These are phyloP conservation scores for Trametes sp. DNA, from an alignment of 1,284 basidiomycete species.

Conservation along the genomic window DNA sequence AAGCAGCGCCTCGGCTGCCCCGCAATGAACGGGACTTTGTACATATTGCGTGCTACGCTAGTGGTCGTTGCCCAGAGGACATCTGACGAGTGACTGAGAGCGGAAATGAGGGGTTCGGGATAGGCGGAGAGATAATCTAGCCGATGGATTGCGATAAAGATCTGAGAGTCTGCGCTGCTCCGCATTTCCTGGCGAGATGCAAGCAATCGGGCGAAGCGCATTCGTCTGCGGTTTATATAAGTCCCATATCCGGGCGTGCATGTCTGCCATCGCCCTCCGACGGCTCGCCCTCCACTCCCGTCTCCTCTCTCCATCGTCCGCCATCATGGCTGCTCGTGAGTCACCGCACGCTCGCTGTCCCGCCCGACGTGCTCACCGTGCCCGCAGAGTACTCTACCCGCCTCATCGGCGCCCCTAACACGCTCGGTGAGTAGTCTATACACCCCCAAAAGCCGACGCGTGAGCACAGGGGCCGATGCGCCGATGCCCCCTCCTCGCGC, in stretches of 20 bases:
- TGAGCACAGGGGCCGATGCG: slow-evolving; percentile 8
- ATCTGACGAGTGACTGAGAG: not conserved
- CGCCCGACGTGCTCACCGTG: slow-evolving; percentile 24
- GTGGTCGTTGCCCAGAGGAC: not conserved
- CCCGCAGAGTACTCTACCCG: slow-evolving; percentile 74
- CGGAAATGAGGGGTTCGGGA: slow-evolving; percentile 16
- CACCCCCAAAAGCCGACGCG: too few species aligned
- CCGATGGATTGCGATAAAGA: slow-evolving; percentile 31
- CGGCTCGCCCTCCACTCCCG: slow-evolving; percentile 68
- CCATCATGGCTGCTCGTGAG: slow-evolving; percentile 63
- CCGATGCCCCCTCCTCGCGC: slow-evolving; percentile 19
- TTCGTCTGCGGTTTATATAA: slow-evolving; percentile 20
- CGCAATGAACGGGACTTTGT: slow-evolving; percentile 24
- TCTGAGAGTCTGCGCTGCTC: not conserved
- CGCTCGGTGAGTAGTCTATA: slow-evolving; percentile 74
- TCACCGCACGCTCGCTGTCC: slow-evolving; percentile 30
- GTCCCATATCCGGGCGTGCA: slow-evolving; percentile 30
- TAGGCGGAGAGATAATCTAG: slow-evolving; percentile 27
- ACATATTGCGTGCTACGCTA: slow-evolving; percentile 8
- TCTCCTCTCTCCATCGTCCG: slow-evolving; percentile 56
- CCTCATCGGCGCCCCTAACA: slow-evolving; percentile 89
- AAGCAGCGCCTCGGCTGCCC: slow-evolving; percentile 15
- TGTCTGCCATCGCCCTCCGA: slow-evolving; percentile 42
- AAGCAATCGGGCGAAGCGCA: not conserved
- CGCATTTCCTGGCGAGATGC: slow-evolving; percentile 18